Base-by-base conservation (phyloP, 2,329 filamentous ascomycete species). In the Aspergillus sp. region DNA sequence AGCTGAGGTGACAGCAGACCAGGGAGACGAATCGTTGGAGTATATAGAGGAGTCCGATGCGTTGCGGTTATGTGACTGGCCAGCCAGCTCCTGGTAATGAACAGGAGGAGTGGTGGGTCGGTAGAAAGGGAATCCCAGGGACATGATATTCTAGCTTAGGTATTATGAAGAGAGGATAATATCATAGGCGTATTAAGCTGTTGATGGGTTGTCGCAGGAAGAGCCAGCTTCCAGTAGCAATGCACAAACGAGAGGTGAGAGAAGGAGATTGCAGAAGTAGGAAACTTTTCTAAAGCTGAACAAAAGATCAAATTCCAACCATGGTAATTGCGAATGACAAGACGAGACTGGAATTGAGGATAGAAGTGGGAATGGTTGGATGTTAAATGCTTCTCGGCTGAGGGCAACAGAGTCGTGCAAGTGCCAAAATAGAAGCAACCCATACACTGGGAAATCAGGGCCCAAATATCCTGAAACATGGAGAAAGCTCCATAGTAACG, bases 21-120 rank as follows among this genome's bases (percentile, higher is more conserved):
- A 89, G 44, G 84, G 84, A 35, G 84, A 85, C 45, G 88, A 90
- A 72, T 89, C 83, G 68, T 84, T 82, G 52, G 87, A 89, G 61
- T 87, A 80, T 68, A 85, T 77, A 62, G 89, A 90, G 51, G 83
- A 82, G 67, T 86, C 84, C 64, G 88, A 90, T 58, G 82, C 81
- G 68, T 84, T 85, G 70, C 86, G 85, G 72, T 79, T 80, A 72
- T 90, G 86, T 63, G 64, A 62, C 37, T 66, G 70, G 27, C 64
- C 66, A 51, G 66, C 62, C 52, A 66, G 67, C 57, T 73, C 70
- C 60, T 72, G 70, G 65, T 72, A 68, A 59, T 66, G 66, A 39
- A 69, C 66, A 52, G 79, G 77, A 59, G 79, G 79, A 49, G 79
- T 80, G 27, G 70, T 72, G 51, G 78, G 78, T 64, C 73, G 73